Percentiles rank a stretch among this genome's conserved stretches.
phyloP scores from a whole-genome alignment of 2,329 filamentous ascomycete genomes.

The Zymoseptoria crescenta region DNA sequence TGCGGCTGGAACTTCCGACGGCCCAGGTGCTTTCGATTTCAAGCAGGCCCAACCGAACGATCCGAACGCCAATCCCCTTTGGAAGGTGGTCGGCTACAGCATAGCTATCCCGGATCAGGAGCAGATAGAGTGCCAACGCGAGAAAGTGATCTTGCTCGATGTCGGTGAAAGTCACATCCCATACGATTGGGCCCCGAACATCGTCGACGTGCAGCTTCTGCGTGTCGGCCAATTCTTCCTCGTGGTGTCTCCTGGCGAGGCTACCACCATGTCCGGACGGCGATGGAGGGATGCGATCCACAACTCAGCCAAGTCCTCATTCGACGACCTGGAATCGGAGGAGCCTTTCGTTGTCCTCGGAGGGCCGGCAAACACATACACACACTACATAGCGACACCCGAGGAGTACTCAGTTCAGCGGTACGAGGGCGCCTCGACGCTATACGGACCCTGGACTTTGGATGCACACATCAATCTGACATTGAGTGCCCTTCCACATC shows the following conservation, averaged over 20 bases:
- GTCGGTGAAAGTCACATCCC: conserved; percentile 72
- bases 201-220: conserved; percentile 80
- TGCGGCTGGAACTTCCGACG: conserved; percentile 85
- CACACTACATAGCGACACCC: conserved; percentile 69
- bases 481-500: conserved; percentile 60
- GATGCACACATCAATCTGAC: conserved; percentile 84
- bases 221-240: conserved; percentile 79
- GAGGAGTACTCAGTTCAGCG: conserved; percentile 80
- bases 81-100: conserved; percentile 65
- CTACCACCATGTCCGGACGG: conserved; percentile 84
- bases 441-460: conserved; percentile 76
- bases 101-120: conserved; percentile 62
- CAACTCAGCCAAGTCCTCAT: conserved; percentile 35
- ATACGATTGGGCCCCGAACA: conserved; percentile 83
- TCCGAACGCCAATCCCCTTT: conserved; percentile 70
- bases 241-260: conserved; percentile 78
- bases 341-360: conserved; percentile 73
- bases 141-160: conserved; percentile 81
- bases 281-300: conserved; percentile 71
- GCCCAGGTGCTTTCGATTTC: conserved; percentile 87
- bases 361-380: conserved; percentile 84
- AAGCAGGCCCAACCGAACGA: conserved; percentile 73
- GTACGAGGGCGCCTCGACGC: conserved; percentile 89
- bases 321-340: conserved; percentile 30
- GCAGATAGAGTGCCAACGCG: conserved; percentile 67